These are phyloP conservation scores for Penicillium egyptiacum DNA, from an alignment of 495 filamentous ascomycete species.

Conservation along the genomic window DNA sequence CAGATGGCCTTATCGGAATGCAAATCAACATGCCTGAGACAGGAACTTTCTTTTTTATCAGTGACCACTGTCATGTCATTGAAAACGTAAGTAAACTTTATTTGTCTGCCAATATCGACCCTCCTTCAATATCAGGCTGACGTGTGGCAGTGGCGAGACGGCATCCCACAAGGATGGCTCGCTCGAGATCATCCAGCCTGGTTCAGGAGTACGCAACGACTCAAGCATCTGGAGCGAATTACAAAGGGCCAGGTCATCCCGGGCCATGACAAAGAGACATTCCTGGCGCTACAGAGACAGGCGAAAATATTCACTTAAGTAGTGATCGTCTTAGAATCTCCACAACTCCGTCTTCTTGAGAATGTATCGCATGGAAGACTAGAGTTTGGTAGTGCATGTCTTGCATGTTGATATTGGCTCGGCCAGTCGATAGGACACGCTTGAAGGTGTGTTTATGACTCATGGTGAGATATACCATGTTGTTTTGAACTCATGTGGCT, in stretches of 20 bases:
- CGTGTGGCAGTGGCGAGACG: background rate
- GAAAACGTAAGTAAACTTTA: background rate
- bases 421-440: no score
- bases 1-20: background rate
- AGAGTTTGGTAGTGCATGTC: no score
- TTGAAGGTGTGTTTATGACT: no score
- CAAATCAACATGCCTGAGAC: background rate
- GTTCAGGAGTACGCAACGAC: background rate
- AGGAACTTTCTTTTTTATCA: background rate
- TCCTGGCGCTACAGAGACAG: background rate
- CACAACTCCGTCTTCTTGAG: no score
- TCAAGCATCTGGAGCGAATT: background rate
- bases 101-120: no score
- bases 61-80: background rate
- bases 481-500: no score
- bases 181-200: background rate
- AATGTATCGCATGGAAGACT: no score
- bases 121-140: background rate
- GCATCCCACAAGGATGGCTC: background rate
- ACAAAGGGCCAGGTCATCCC: background rate
- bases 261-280: background rate
- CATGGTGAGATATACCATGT: no score
- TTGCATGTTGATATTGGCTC: no score
- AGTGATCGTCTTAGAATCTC: no score
- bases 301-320: background rate